Conservation (phyloP, 179 eudicot species). For the Heliamphora pulchella region DNA sequence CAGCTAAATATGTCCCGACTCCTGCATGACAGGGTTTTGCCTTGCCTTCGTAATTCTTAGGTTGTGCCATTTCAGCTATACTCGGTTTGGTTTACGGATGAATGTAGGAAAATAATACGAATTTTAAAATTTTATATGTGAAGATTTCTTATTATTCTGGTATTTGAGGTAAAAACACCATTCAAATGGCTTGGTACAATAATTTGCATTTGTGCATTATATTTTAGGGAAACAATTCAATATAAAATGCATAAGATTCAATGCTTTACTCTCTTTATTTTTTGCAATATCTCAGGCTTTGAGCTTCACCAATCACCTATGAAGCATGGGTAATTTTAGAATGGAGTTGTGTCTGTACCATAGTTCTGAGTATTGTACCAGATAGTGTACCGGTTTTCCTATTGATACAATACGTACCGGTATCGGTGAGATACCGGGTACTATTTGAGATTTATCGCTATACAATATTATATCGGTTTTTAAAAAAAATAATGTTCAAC, state of each 20-base stretch:
- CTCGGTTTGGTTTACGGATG: neutral
- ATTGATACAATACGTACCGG: too few relatives aligned
- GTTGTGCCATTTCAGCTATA: neutral
- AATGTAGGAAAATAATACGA: neutral
- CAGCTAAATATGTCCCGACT: neutral
- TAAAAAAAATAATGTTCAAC: too few relatives aligned
- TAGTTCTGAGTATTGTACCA: too few relatives aligned
- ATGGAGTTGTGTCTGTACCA: too few relatives aligned
- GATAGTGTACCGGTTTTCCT: too few relatives aligned
- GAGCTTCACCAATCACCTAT: too few relatives aligned
- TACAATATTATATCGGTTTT: too few relatives aligned
- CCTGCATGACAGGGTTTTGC: neutral
- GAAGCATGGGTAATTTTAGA: too few relatives aligned
- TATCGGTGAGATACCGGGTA: too few relatives aligned
- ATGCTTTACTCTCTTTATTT: neutral
- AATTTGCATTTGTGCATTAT: neutral
- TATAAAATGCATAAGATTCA: neutral
- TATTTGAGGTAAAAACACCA: neutral
- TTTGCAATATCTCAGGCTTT: too few relatives aligned
- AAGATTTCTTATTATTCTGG: neutral
- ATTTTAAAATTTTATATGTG: neutral
- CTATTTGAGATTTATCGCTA: too few relatives aligned
- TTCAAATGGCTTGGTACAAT: neutral
- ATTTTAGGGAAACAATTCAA: neutral
- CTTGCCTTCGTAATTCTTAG: neutral